Evolutionary conservation across 2,329 filamentous ascomycete species (phyloP).

Genomic region (Aspergillus fijiensis): DNA sequence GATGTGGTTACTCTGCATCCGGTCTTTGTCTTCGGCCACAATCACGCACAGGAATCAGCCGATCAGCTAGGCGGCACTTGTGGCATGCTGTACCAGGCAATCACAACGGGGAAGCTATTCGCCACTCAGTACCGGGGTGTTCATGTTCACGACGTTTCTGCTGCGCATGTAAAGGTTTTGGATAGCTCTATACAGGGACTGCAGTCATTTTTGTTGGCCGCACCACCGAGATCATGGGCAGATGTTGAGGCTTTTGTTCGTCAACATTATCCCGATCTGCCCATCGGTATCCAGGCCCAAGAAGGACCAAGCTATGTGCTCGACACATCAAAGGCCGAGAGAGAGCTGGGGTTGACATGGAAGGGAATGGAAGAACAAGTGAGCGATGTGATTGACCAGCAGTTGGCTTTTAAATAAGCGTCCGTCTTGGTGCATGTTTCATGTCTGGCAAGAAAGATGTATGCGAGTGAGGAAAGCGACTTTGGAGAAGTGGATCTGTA

Average conservation of each 20-base stretch:
- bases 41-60: background rate
- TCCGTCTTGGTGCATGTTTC: background rate
- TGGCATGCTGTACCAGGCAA: background rate
- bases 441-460: background rate
- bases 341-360: background rate
- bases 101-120: background rate
- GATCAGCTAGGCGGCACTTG: background rate
- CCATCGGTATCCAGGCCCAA: background rate
- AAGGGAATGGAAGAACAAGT: background rate
- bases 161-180: background rate
- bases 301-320: background rate
- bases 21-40: background rate
- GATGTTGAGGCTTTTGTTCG: background rate
- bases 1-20: constrained; percentile 1
- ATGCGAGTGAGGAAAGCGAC: background rate
- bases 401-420: background rate
- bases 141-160: background rate
- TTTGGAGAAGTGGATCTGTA: too few species aligned
- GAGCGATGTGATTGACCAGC: background rate
- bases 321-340: background rate
- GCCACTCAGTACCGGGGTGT: background rate
- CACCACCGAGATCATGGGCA: background rate
- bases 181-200: background rate
- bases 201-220: background rate
- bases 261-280: background rate